Conservation (phyloP, 352 stramenopile species). For the Peronospora belbahrii region DNA sequence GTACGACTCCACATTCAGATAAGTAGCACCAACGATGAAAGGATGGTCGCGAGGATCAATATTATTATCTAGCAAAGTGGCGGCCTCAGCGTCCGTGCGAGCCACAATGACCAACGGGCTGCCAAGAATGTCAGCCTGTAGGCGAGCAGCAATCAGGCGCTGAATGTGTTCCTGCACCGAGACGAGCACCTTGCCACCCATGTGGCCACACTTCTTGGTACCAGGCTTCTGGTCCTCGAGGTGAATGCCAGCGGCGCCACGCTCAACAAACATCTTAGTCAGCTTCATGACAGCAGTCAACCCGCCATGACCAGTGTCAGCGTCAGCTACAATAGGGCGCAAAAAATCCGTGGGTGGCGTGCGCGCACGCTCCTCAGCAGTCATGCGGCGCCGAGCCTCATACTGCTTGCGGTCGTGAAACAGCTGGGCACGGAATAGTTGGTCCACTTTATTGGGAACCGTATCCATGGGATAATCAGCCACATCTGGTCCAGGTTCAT, state of each 20-base stretch:
- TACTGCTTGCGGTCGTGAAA: slow-evolving; percentile 97
- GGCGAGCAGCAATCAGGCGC: slow-evolving; percentile 91
- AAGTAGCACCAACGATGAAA: slow-evolving; percentile 95
- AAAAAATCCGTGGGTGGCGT: slow-evolving; percentile 91
- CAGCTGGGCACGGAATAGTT: slow-evolving; percentile 94
- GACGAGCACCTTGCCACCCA: slow-evolving; percentile 97
- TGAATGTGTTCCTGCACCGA: slow-evolving; percentile 96
- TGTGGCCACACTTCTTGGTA: slow-evolving; percentile 99
- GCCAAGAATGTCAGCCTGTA: slow-evolving; percentile 95
- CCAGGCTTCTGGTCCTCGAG: slow-evolving; percentile 98
- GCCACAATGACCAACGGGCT: slow-evolving; percentile 93
- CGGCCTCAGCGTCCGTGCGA: slow-evolving; percentile 95
- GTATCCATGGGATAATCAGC: slow-evolving; percentile 99
- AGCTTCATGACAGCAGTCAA: slow-evolving; percentile 97
- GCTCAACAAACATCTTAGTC: slow-evolving; percentile 97
- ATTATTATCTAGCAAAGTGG: slow-evolving; percentile 96
- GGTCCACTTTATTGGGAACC: slow-evolving; percentile 96
- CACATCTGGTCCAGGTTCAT: slow-evolving; percentile 94
- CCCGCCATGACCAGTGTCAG: slow-evolving; percentile 95
- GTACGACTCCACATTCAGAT: slow-evolving; percentile 83
- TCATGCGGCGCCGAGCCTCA: slow-evolving; percentile 86
- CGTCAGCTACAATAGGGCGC: slow-evolving; percentile 95
- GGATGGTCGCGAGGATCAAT: slow-evolving; percentile 95
- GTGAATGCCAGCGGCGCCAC: slow-evolving; percentile 95
- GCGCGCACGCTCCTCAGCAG: slow-evolving; percentile 61